Conservation (phyloP, 306 rosid genomes). For the Cucurbita moschata region DNA sequence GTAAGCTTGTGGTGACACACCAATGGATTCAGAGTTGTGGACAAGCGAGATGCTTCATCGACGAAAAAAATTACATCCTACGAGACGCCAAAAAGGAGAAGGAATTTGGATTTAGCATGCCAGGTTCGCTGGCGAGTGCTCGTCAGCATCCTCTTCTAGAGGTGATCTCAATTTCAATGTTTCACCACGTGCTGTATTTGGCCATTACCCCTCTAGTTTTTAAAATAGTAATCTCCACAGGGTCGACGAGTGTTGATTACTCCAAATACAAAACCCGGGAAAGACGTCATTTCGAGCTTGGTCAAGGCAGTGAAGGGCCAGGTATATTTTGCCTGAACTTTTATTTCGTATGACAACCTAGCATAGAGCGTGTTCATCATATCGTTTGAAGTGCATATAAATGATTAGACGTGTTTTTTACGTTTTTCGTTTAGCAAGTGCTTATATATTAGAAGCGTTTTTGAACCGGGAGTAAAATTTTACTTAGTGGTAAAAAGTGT, state of each 20-base stretch:
- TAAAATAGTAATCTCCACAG: conserved; percentile 25
- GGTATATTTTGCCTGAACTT: conserved; percentile 19
- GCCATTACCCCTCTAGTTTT: neutral
- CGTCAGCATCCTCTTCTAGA: conserved; percentile 49
- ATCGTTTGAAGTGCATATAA: neutral
- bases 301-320: conserved; percentile 69
- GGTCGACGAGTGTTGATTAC: conserved; percentile 74
- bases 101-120: conserved; percentile 85
- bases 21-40: conserved; percentile 91
- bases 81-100: conserved; percentile 79
- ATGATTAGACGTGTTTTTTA: neutral
- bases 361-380: neutral
- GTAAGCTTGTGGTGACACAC: conserved; percentile 90
- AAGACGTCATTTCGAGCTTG: conserved; percentile 51
- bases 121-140: conserved; percentile 61
- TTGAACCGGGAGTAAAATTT: neutral
- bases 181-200: conserved; percentile 8
- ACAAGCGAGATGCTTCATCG: conserved; percentile 77
- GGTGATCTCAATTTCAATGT: conserved; percentile 21
- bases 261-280: conserved; percentile 70
- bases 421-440: neutral
- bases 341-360: neutral
- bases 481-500: neutral
- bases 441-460: neutral
- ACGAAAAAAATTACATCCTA: conserved; percentile 61